Percentiles rank a stretch among this genome's conserved stretches.
Evolutionary conservation across 1,139 yeast genomes (phyloP).

Genomic region (Geotrichum fermentans): DNA sequence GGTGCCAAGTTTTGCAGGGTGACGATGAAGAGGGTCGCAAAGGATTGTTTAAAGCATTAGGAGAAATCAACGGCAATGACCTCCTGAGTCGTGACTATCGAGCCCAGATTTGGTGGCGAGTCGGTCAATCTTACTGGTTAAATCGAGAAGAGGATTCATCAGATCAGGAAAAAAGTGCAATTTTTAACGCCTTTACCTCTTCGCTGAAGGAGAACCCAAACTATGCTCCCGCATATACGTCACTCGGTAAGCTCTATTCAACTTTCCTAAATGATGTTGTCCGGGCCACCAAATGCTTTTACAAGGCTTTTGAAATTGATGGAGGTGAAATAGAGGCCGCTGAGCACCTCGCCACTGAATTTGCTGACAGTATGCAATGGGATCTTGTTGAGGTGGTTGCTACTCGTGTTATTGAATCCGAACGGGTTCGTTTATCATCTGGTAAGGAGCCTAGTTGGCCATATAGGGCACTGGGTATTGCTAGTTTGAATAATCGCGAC

Average conservation of each 20-base stretch:
- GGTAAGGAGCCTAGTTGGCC: slow-evolving; percentile 64
- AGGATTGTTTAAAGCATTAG: slow-evolving; percentile 45
- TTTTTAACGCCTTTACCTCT: slow-evolving; percentile 54
- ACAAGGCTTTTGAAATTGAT: slow-evolving; percentile 85
- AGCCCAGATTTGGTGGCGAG: slow-evolving; percentile 64
- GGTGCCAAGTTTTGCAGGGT: slow-evolving; percentile 66
- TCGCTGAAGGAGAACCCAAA: slow-evolving; percentile 61
- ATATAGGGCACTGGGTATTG: slow-evolving; percentile 76
- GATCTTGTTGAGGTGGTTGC: slow-evolving; percentile 75
- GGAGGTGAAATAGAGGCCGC: slow-evolving; percentile 74
- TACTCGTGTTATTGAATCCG: slow-evolving; percentile 53
- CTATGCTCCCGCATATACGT: slow-evolving; percentile 72
- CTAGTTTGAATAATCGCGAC: slow-evolving; percentile 65
- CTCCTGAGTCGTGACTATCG: slow-evolving; percentile 50
- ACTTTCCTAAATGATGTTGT: slow-evolving; percentile 52
- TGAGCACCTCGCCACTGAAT: slow-evolving; percentile 59
- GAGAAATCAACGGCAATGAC: slow-evolving; percentile 47
- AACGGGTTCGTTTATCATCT: slow-evolving; percentile 41
- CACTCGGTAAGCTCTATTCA: slow-evolving; percentile 68
- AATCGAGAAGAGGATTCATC: slow-evolving; percentile 28
- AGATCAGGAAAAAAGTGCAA: slow-evolving; percentile 26
- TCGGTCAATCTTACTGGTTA: slow-evolving; percentile 56
- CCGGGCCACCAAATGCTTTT: slow-evolving; percentile 81
- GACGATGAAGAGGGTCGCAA: slow-evolving; percentile 52
- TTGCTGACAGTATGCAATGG: slow-evolving; percentile 73